phyloP scores from a whole-genome alignment of 2,329 filamentous ascomycete species.

The Laburnicola sp. region DNA sequence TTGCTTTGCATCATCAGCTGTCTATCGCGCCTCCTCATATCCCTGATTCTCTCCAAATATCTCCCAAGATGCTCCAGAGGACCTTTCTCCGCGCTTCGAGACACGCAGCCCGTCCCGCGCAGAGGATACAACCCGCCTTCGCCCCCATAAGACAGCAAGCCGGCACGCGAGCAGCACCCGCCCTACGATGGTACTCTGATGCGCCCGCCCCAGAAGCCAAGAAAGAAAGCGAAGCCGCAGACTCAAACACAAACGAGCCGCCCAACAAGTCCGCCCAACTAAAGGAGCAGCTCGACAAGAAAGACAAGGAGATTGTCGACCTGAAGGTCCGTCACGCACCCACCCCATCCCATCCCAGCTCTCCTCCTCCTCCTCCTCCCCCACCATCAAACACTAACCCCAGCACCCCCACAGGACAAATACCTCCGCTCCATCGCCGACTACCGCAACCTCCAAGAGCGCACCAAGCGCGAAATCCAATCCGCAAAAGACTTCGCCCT shows the following conservation, averaged over 20 bases:
- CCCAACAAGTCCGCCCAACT: conserved; percentile 40
- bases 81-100: conserved; percentile 53
- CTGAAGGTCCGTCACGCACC: conserved; percentile 69
- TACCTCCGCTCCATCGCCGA: conserved; percentile 93
- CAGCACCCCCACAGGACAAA: conserved; percentile 70
- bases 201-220: conserved; percentile 39
- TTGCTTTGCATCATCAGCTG: too few species aligned
- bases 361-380: not conserved
- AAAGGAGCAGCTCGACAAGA: conserved; percentile 70
- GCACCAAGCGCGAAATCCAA: conserved; percentile 87
- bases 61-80: conserved; percentile 54
- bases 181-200: conserved; percentile 53
- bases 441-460: conserved; percentile 96
- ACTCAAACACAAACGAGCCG: conserved; percentile 53
- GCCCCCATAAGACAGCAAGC: conserved; percentile 40
- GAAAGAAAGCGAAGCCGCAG: conserved; percentile 45
- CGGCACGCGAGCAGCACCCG: conserved; percentile 38
- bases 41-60: conserved; percentile 14
- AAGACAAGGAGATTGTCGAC: conserved; percentile 73
- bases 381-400: not conserved
- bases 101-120: conserved; percentile 47
- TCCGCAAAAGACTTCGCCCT: conserved; percentile 89
- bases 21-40: not conserved
- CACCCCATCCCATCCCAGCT: not conserved
- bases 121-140: conserved; percentile 44